Conservation (phyloP, 2,329 filamentous ascomycete genomes). For the Fusarium buharicum region DNA sequence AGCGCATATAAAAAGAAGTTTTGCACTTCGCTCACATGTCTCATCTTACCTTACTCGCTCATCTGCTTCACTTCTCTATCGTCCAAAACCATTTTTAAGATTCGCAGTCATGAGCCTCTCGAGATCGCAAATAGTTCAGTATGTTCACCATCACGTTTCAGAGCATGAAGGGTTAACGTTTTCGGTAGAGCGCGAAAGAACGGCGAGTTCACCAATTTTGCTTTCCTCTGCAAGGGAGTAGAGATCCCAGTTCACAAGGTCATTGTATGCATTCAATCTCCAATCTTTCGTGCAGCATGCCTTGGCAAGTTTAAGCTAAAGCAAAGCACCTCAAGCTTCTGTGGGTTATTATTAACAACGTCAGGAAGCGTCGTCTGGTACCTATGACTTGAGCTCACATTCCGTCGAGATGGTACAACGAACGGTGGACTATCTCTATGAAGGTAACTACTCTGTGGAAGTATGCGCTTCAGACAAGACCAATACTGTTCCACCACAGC, state of each 20-base stretch:
- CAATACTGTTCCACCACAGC: fast-evolving
- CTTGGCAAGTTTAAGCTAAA: constrained; percentile 11
- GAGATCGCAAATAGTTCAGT: too few relatives aligned
- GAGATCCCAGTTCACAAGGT: constrained; percentile 8
- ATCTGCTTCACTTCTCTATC: too few relatives aligned
- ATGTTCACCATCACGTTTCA: too few relatives aligned
- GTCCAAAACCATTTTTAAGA: too few relatives aligned
- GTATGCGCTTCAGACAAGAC: neutral
- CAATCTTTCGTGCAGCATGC: constrained; percentile 18
- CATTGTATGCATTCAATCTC: constrained; percentile 14
- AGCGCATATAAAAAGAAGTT: too few relatives aligned
- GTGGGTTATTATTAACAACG: neutral
- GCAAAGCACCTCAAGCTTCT: too few relatives aligned
- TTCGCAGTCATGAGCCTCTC: too few relatives aligned
- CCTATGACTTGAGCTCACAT: constrained; percentile 13
- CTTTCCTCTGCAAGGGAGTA: neutral
- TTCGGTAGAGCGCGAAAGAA: constrained; percentile 2
- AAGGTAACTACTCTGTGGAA: constrained; percentile 1
- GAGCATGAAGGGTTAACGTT: too few relatives aligned
- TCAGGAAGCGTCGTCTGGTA: constrained; percentile 17
- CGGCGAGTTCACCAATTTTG: constrained; percentile 15
- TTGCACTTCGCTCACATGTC: too few relatives aligned
- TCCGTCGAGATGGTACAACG: constrained; percentile 1
- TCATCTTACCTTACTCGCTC: too few relatives aligned
- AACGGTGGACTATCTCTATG: constrained; percentile 37